Percentiles rank a stretch among this genome's conserved stretches.
These are phyloP conservation scores for Populus alba DNA, from an alignment of 345 rosid species.

Conservation along the genomic window DNA sequence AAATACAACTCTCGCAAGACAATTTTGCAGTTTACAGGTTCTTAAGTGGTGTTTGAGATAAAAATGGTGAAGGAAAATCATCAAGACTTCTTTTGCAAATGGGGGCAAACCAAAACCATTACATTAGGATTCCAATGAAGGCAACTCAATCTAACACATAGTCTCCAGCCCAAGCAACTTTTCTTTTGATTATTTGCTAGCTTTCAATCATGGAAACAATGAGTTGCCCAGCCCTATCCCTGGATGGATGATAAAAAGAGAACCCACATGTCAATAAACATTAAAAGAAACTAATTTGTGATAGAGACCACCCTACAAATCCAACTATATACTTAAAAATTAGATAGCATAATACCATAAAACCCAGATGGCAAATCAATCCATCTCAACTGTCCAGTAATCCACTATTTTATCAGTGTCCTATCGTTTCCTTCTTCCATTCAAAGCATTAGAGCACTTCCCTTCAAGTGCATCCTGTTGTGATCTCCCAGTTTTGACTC, in stretches of 20 bases:
- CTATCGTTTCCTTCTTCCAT: no score
- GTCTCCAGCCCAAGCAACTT: conserved; percentile 6
- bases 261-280: conserved; percentile 49
- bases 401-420: not conserved
- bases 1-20: conserved; percentile 18
- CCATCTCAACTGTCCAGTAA: not conserved
- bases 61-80: conserved; percentile 14
- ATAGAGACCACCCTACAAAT: conserved; percentile 25
- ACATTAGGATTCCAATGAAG: not conserved
- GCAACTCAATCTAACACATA: not conserved
- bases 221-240: conserved; percentile 45
- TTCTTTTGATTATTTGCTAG: no score
- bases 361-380: not conserved
- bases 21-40: conserved; percentile 8
- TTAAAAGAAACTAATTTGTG: conserved; percentile 10
- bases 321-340: conserved; percentile 10
- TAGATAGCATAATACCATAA: conserved; percentile 1
- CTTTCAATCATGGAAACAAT: conserved; percentile 38
- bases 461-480: conserved; percentile 30
- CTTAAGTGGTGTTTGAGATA: conserved; percentile 13
- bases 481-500: conserved; percentile 34
- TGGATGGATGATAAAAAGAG: conserved; percentile 41
- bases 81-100: conserved; percentile 30
- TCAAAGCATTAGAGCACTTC: no score
- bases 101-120: not conserved